Base-by-base conservation (phyloP, 2,329 filamentous ascomycete genomes). In the Aspergillus fructus region DNA sequence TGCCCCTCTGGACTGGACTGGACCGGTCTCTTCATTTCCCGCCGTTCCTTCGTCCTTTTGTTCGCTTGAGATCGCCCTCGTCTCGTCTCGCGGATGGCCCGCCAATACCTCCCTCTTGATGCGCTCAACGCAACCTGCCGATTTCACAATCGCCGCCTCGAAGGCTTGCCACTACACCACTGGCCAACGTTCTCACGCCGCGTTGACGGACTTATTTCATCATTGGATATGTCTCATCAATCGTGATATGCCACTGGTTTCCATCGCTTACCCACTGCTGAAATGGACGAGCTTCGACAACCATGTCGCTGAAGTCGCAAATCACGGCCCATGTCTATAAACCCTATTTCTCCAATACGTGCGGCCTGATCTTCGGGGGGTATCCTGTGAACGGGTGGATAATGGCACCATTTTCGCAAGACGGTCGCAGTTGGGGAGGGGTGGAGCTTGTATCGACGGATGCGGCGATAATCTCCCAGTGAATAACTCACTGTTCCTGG, bases 371-470 rank as follows among this genome's bases (percentile, higher is more conserved):
- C 51, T 49, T 58, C 46, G 41, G 43, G 42, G 43, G 37, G 34
- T 43, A 27, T 50, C 49, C 48, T 54, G 37, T 51, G 39, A 46
- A 45, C 46, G 33, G 37, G 11, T 34, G 53, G 42, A 27, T 17
- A 23, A 40, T 39, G 39, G 49, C 42, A 43, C 30, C 43, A 21
- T 33, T 15, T 21, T 17, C 27, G 46, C 30, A 48, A 49, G 49
- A 60, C 64, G 64, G 61, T 64, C 62, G 63, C 64, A 65, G 62
- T 56, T 56, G 59, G 53, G 39, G 39, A 40, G n/a, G 42, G 43
- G 45, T 41, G 45, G 27, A 30, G 27, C 27, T 9, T 30, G 48
- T 46, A 43, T 64, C 54, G 59, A 64, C 63, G 60, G 61, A 66
- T 49, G 50, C 64, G 60, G 64, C 49, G 27, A 13, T 6, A 37